Evolutionary conservation across 139 green algal genomes (phyloP).

Genomic region (Microglena sp.): DNA sequence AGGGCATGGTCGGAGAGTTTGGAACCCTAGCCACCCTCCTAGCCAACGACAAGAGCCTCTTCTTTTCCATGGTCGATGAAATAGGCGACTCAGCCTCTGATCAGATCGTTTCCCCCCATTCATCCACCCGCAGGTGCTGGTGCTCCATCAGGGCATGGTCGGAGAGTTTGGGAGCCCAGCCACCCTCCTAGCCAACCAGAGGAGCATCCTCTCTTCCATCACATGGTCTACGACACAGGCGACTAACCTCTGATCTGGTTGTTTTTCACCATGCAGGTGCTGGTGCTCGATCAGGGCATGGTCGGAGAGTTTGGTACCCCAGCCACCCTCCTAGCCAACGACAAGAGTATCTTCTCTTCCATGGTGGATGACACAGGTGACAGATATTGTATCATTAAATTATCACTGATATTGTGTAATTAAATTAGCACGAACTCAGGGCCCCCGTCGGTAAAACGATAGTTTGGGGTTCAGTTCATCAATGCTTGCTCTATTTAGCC

Average conservation of each 20-base stretch:
- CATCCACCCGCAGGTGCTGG: too few relatives aligned
- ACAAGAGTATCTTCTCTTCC: constrained; percentile 13
- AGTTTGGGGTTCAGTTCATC: constrained; percentile 21
- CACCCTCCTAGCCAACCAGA: constrained; percentile 12
- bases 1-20: constrained; percentile 19
- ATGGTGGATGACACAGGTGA: constrained; percentile 42
- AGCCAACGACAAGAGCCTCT: constrained; percentile 3
- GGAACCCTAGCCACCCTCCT: constrained; percentile 21
- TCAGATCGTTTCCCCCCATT: too few relatives aligned
- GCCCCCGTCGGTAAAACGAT: constrained; percentile 25
- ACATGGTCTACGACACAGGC: constrained; percentile 41
- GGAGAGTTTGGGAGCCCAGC: constrained; percentile 24
- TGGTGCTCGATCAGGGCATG: background rate
- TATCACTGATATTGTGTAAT: too few relatives aligned
- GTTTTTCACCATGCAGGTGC: too few relatives aligned
- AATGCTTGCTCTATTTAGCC: background rate
- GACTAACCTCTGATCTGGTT: too few relatives aligned
- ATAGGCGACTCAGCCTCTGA: too few relatives aligned
- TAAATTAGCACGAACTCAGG: too few relatives aligned
- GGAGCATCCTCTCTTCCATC: constrained; percentile 15
- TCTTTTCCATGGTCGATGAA: constrained; percentile 33
- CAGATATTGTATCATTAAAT: too few relatives aligned
- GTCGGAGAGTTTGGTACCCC: constrained; percentile 29
- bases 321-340: constrained; percentile 12
- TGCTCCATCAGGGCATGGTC: background rate